Base-by-base conservation (phyloP, 2,329 filamentous ascomycete genomes). In the Fusarium sororula region DNA sequence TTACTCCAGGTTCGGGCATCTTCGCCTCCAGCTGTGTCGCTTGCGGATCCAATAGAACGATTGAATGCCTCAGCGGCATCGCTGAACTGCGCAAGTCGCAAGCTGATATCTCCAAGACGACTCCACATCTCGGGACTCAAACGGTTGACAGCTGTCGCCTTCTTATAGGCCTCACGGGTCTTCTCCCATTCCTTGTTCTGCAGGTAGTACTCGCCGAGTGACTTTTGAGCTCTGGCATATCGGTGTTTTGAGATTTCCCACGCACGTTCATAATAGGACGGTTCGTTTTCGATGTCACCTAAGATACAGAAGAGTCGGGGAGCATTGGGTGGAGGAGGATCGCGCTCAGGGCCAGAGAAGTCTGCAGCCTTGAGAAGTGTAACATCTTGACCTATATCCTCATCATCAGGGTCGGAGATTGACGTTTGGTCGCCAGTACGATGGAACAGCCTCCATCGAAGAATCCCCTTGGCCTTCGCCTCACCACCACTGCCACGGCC, bases 1-100 rank as follows among this genome's bases (percentile, higher is more conserved):
- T 99, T 99, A 78, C 93, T 97, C 94, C 96, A 99, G 1, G 94
- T 94, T 79, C 97, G 91, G 1, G 95, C 96, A 79, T 98, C 95
- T 59, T 92, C 91, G 32, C 97, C 95, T 54, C 98, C 96, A 17
- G 94, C 88, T 4, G 82, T 82, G 38, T 87, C 86, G 38, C 84
- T 86, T 0, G 87, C 84, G 12, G 85, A 83, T 75, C 93, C 91
- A 17, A 99, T 95, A 14, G 93, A 92, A 28, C 95, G 89, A 14
- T 91, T 91, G 81, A 97, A 99, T 0, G 95, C 92, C 74, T 96
- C 91, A 2, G 94, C 91, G 0, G 96, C 96, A 26, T 93, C 92
- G 26, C 91, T 87, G 84, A 93, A 98, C 44, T 91, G 87, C 15
- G 90, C 90, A 1, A 97, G 87, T 57, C 96, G 91, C 26, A 99